Percentiles rank a stretch among this genome's conserved stretches.
phyloP scores from a whole-genome alignment of 495 filamentous ascomycete genomes.

The Usnea hakonensis region DNA sequence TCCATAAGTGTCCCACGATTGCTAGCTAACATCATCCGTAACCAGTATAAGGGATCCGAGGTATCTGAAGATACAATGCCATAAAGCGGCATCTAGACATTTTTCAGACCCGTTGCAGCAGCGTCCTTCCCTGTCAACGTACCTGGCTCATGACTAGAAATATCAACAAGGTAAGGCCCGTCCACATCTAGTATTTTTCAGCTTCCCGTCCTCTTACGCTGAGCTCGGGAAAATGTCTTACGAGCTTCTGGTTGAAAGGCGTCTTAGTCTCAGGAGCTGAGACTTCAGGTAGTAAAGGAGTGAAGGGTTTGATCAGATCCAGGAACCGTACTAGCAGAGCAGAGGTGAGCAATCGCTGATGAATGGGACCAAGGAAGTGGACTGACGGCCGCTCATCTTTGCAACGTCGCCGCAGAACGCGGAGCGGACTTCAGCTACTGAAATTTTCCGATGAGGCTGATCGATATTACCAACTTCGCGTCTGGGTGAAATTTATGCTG shows the following conservation, averaged over 20 bases:
- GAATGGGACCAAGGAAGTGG: not conserved
- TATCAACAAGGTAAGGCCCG: conserved; percentile 60
- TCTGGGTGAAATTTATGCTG: not conserved
- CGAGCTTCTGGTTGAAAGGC: conserved; percentile 94
- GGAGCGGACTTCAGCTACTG: conserved; percentile 22
- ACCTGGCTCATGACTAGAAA: conserved; percentile 82
- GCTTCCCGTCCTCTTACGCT: not conserved
- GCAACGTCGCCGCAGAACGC: conserved; percentile 28
- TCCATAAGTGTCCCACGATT: conserved; percentile 99
- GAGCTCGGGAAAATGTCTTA: not conserved
- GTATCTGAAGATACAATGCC: conserved; percentile 95
- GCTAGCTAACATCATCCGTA: conserved; percentile 99
- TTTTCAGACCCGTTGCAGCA: not conserved
- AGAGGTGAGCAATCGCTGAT: not conserved
- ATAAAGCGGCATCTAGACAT: conserved; percentile 85
- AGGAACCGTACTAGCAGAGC: conserved; percentile 81
- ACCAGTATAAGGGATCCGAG: conserved; percentile 97
- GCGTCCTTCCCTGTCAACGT: not conserved
- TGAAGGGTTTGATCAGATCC: conserved; percentile 98
- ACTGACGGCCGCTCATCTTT: conserved; percentile 55
- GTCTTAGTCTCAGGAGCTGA: conserved; percentile 92
- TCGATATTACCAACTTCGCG: not conserved
- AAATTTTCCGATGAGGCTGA: not conserved
- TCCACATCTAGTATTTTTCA: conserved; percentile 66
- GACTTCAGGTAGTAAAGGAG: conserved; percentile 98